These are phyloP conservation scores for Lodderomyces metapsilosis DNA, from an alignment of 1,139 yeast genomes.

Conservation along the genomic window DNA sequence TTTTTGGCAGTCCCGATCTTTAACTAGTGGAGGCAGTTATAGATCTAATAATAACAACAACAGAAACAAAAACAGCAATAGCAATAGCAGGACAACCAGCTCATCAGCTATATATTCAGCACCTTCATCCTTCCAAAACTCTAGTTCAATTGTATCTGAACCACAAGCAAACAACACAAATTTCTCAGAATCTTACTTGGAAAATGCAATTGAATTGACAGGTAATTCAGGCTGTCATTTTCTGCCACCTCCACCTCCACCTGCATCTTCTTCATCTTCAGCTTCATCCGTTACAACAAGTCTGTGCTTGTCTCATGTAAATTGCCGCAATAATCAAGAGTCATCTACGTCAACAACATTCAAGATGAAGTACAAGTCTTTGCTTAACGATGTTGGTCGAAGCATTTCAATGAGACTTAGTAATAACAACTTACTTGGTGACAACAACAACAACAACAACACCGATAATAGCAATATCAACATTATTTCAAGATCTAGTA, in stretches of 20 bases:
- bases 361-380: constrained; percentile 45
- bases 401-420: constrained; percentile 22
- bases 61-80: background rate
- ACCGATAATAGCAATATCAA: background rate
- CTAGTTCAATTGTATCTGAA: background rate
- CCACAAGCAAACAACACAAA: background rate
- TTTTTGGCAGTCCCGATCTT: background rate
- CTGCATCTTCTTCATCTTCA: background rate
- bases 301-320: background rate
- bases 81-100: too few species aligned
- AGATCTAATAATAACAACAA: background rate
- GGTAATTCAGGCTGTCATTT: background rate
- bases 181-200: background rate
- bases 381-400: constrained; percentile 41
- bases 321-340: background rate
- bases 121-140: background rate
- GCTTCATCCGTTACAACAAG: background rate
- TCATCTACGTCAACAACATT: constrained; percentile 14
- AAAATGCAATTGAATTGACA: background rate
- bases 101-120: background rate
- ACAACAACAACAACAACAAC: background rate
- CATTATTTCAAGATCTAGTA: constrained; percentile 5
- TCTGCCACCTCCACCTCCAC: constrained; percentile 3
- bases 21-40: background rate
- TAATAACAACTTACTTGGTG: constrained; percentile 15